Percentiles rank a stretch among this genome's conserved stretches.
Evolutionary conservation across 805 yeast genomes (phyloP).

Genomic region (Metschnikowia corniflorae): DNA sequence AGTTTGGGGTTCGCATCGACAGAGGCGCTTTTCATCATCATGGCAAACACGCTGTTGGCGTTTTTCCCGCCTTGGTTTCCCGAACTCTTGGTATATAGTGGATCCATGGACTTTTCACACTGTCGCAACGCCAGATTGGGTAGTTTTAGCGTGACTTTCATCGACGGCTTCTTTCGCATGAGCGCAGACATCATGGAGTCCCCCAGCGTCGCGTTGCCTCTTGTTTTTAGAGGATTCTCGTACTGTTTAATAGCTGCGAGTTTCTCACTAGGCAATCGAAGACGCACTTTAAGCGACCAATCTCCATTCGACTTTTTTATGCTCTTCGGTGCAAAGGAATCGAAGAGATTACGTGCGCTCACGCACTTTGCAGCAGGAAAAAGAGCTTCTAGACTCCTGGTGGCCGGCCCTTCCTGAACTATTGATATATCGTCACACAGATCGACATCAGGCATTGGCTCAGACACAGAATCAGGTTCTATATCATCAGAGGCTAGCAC

Average conservation of each 20-base stretch:
- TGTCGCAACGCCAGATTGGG: conserved; percentile 9
- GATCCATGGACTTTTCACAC: conserved; percentile 11
- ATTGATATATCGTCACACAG: not conserved
- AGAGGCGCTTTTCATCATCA: conserved; percentile 37
- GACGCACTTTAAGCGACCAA: conserved; percentile 15
- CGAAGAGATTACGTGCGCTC: conserved; percentile 12
- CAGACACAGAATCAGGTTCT: conserved; percentile 2
- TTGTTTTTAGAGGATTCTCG: conserved; percentile 15
- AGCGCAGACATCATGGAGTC: conserved; percentile 9
- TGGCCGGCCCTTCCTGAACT: not conserved
- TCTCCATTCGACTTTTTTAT: conserved; percentile 11
- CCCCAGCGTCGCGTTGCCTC: not conserved
- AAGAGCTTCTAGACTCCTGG: conserved; percentile 1
- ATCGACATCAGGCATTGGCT: conserved; percentile 5
- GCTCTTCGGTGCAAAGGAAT: conserved; percentile 12
- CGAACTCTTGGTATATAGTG: conserved; percentile 15
- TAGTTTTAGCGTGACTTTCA: conserved; percentile 14
- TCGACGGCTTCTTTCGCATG: conserved; percentile 8
- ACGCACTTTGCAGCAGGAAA: conserved; percentile 9
- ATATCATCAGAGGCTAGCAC: no score
- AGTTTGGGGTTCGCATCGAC: conserved; percentile 22
- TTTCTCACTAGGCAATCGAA: conserved; percentile 21
- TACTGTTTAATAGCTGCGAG: conserved; percentile 24
- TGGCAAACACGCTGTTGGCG: conserved; percentile 28
- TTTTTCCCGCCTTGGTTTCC: conserved; percentile 12